Conservation (phyloP, 805 yeast genomes). For the Blastobotrys mokoenaii region DNA sequence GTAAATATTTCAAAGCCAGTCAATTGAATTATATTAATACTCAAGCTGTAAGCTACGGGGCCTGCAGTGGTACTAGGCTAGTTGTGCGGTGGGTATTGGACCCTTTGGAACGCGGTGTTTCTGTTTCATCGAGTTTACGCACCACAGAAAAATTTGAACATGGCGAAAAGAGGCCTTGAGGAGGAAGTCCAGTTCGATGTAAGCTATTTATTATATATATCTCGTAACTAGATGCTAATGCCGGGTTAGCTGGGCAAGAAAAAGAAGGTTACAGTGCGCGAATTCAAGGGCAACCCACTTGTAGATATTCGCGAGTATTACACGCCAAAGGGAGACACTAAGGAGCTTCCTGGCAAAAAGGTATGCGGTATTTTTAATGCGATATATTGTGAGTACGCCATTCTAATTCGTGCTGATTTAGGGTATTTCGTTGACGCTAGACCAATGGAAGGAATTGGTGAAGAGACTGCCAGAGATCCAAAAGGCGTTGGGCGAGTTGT, state of each 20-base stretch:
- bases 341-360: conserved; percentile 73
- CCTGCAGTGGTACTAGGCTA: too few relatives aligned
- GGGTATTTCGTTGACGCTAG: conserved; percentile 26
- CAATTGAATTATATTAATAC: too few relatives aligned
- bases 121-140: neutral
- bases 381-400: neutral
- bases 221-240: neutral
- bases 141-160: neutral
- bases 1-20: too few relatives aligned
- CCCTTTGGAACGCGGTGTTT: neutral
- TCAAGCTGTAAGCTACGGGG: too few relatives aligned
- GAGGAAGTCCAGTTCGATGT: conserved; percentile 2
- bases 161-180: conserved; percentile 1
- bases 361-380: conserved; percentile 25
- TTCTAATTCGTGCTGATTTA: conserved; percentile 1
- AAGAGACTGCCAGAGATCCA: conserved; percentile 14
- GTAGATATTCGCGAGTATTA: conserved; percentile 85
- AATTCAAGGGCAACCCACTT: conserved; percentile 55
- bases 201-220: neutral
- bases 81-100: too few relatives aligned
- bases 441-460: conserved; percentile 20
- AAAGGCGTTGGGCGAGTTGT: conserved; percentile 17
- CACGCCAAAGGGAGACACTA: conserved; percentile 36
- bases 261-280: conserved; percentile 66
- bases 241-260: conserved; percentile 40